Base-by-base conservation (phyloP, 441 rosid genomes). In the Hypseocharis bilobata region DNA sequence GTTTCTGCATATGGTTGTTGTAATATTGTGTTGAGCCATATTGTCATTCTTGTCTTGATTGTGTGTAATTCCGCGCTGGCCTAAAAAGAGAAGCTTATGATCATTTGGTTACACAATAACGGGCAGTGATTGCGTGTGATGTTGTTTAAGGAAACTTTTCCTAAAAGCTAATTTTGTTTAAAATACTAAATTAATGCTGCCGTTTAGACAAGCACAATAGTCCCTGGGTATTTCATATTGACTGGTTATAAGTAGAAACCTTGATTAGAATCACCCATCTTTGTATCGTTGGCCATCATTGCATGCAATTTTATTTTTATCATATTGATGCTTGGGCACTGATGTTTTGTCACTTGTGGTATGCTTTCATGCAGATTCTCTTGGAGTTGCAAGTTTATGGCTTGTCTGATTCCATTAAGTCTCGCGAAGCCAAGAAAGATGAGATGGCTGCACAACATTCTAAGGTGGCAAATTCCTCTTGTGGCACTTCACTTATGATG, bases 331-430 rank as follows among this genome's bases (percentile, higher is more conserved):
- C 57, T 22, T 67, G 58, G 73, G 63, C 16, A 26, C 25, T 32
- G 45, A 47, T 19, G 14, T 45, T 58, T 17, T 29, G 20, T 32
- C 8, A 16, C 74, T 77, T 45, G 59, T 61, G 47, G 34, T 65
- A 60, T 66, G 62, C 71, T 49, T 74, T 73, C 66, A 67, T 72
- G 57, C 82, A 87, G 93, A 80, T 80, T 79, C 74, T 82, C 66
- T 58, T 87, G 66, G 93, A 85, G 80, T 80, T 85, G 83, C 90
- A 87, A 81, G 74, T 87, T 71, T 87, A 84, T 82, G 93, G 93
- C 38, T 72, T 87, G 72, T 87, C 90, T 71, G 93, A 87, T 81
- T 82, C 86, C 72, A 77, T 81, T 28, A 84, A 80, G 79, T 70
- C 79, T 65, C 82, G 78, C 76, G 90, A 85, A 60, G 79, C 84